Conservation (phyloP, 345 rosid genomes). For the Clausena lansium region DNA sequence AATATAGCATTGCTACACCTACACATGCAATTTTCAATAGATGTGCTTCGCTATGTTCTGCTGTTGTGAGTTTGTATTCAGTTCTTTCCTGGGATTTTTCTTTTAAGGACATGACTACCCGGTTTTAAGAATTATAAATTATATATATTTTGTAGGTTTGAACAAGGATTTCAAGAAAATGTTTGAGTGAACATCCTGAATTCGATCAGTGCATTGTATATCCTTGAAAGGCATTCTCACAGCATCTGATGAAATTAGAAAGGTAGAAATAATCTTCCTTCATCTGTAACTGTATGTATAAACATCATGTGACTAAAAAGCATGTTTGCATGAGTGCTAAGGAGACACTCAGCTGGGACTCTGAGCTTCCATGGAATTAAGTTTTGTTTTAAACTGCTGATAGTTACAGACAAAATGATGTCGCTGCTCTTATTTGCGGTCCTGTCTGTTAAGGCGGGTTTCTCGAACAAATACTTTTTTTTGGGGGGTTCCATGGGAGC, state of each 20-base stretch:
- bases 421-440: too few species aligned
- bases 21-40: background rate
- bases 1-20: too few species aligned
- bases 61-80: background rate
- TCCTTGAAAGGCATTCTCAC: constrained; percentile 60
- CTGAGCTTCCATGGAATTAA: too few species aligned
- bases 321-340: too few species aligned
- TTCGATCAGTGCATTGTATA: constrained; percentile 45
- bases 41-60: background rate
- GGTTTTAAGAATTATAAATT: background rate
- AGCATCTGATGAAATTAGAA: constrained; percentile 82
- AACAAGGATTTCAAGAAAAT: constrained; percentile 82
- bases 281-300: background rate
- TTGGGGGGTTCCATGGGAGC: too few species aligned
- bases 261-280: constrained; percentile 44
- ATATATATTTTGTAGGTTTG: constrained; percentile 43
- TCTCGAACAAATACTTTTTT: too few species aligned
- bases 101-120: background rate
- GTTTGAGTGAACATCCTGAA: constrained; percentile 54
- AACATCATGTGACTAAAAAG: too few species aligned
- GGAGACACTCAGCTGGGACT: too few species aligned
- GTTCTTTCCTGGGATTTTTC: background rate
- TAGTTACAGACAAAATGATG: too few species aligned
- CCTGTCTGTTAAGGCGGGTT: too few species aligned
- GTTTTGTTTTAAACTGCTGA: too few species aligned